Evolutionary conservation across 345 rosid species (phyloP), one percentile per base, ranked within the genome.

Genomic region (Hevea brasiliensis): DNA sequence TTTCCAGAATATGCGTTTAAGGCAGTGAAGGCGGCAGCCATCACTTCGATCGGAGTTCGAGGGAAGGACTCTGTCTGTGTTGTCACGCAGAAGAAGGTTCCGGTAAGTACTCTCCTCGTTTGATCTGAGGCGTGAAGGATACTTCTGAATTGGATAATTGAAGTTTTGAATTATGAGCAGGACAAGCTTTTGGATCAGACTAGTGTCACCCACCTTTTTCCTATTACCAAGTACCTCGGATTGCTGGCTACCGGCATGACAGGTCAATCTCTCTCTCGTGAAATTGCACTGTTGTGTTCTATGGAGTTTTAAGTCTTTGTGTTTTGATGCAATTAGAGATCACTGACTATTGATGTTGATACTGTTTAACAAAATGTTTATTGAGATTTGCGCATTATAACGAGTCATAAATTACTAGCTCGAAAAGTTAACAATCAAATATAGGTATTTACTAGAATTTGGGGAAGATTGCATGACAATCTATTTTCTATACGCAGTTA

Each of bases 141-240:
- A 23, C 73, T 24, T 64, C 48, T 58, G 9, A 64, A 72, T 75
- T 44, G 24, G 55, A 32, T 65, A 7, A 45, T 78, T 59, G 40
- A 23, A 66, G 24, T 47, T 53, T 79, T 27, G 59, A 51, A 40
- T 26, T 50, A 60, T 71, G 45, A 8, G 81, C 90, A 95, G 99
- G 98, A 95, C 88, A 92, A 95, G 91, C 99, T 96, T 82, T 82
- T 96, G 83, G 99, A 96, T 84, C 97, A 91, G 85, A 87, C 94
- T 0, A 96, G 98, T 56, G 96, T 95, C 11, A 78, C 97, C 8
- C 98, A 92, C 71, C 96, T 95, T 75, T 96, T 93, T 82, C 94
- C 95, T 45, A 84, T 95, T 29, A 91, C 99, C 9, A 90, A 96
- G 82, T 90, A 78, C 77, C 94, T 96, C 74, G 99, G 99, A 50